Evolutionary conservation across 1,284 basidiomycete genomes (phyloP).

Genomic region (Hemileia vastatrix): DNA sequence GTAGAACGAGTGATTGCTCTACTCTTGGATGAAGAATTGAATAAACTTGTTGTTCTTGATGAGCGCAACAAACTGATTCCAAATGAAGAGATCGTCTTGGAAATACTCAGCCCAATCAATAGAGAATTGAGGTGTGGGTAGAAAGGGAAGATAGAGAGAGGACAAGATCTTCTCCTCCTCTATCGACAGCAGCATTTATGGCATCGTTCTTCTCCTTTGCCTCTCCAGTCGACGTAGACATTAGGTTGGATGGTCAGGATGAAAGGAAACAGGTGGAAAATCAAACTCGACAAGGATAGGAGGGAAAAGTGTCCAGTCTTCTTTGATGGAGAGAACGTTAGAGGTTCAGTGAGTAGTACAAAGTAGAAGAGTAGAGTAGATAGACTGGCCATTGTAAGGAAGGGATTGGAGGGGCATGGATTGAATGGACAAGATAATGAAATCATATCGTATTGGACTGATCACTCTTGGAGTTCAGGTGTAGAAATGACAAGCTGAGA

Average conservation of each 20-base stretch:
- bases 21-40: neutral
- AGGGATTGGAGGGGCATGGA: too few species aligned
- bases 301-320: constrained; percentile 77
- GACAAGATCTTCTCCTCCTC: too few species aligned
- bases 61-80: neutral
- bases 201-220: constrained; percentile 79
- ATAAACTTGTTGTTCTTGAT: neutral
- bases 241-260: constrained; percentile 78
- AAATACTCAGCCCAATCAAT: neutral
- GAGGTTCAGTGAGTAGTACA: constrained; percentile 60
- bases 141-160: too few species aligned
- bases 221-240: constrained; percentile 78
- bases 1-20: neutral
- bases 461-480: too few species aligned
- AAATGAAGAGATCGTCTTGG: neutral
- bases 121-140: too few species aligned
- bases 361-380: neutral
- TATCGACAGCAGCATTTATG: constrained; percentile 52
- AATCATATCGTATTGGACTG: too few species aligned
- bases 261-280: constrained; percentile 63
- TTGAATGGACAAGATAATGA: too few species aligned
- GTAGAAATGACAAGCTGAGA: too few species aligned
- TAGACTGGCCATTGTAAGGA: neutral
- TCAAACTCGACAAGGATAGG: constrained; percentile 68
- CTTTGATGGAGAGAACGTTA: constrained; percentile 82